Conservation (phyloP, 1,284 basidiomycete species). For the Cryptococcus neoformans region DNA sequence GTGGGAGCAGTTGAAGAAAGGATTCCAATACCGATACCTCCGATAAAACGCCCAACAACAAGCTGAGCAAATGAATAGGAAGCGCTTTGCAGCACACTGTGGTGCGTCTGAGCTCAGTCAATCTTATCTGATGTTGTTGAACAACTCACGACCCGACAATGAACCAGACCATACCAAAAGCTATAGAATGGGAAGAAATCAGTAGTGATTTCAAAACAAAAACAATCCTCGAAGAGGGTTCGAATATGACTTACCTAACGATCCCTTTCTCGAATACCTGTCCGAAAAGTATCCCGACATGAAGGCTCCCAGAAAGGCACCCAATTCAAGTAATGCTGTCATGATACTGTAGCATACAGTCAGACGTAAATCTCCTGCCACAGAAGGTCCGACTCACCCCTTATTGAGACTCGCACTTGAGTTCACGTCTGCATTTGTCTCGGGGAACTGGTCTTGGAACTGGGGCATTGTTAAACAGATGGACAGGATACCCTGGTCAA, state of each 20-base stretch:
- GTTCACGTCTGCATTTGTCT: constrained; percentile 17
- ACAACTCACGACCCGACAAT: no score
- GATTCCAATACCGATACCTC: constrained; percentile 32
- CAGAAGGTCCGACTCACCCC: constrained; percentile 5
- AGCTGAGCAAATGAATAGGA: constrained; percentile 19
- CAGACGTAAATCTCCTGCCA: not conserved
- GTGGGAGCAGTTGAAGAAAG: constrained; percentile 44
- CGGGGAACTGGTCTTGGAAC: constrained; percentile 32
- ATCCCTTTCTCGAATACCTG: constrained; percentile 22
- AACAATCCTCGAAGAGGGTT: no score
- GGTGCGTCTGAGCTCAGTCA: not conserved
- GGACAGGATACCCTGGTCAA: constrained; percentile 37
- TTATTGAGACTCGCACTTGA: constrained; percentile 21
- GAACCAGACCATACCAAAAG: no score
- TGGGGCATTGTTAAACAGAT: constrained; percentile 34
- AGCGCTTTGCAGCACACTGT: constrained; percentile 31
- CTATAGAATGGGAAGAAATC: no score
- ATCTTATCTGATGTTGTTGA: not conserved
- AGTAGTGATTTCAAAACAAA: no score
- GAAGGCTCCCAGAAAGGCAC: constrained; percentile 36
- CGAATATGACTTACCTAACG: constrained; percentile 26
- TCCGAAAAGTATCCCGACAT: constrained; percentile 30
- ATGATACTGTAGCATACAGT: constrained; percentile 13
- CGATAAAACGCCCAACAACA: constrained; percentile 30
- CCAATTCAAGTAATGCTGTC: constrained; percentile 39